These are phyloP conservation scores for Entelexis sorbosivorans DNA, from an alignment of 1,139 yeast genomes.

Conservation along the genomic window DNA sequence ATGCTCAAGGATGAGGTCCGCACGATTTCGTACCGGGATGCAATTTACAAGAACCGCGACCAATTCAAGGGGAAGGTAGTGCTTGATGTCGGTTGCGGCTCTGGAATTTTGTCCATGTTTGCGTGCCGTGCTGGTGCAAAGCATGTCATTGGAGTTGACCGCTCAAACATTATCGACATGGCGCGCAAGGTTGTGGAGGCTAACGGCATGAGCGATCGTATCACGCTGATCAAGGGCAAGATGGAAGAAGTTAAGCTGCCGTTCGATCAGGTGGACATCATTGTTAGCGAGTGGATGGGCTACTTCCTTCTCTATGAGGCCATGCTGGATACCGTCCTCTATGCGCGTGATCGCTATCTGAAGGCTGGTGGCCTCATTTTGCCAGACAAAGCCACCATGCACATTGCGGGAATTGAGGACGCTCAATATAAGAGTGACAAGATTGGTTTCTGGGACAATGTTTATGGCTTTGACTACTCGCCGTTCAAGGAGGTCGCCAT, in stretches of 20 bases:
- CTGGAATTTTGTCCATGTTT: conserved; percentile 94
- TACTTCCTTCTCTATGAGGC: conserved; percentile 91
- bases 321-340: conserved; percentile 92
- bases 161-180: conserved; percentile 92
- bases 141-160: conserved; percentile 93
- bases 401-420: conserved; percentile 89
- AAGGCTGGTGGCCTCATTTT: conserved; percentile 80
- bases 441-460: conserved; percentile 91
- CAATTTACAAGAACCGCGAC: conserved; percentile 82
- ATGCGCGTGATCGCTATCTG: conserved; percentile 87
- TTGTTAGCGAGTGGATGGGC: conserved; percentile 99
- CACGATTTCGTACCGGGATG: conserved; percentile 83
- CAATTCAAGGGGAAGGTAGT: conserved; percentile 87
- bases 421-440: conserved; percentile 88
- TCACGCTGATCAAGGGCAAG: conserved; percentile 84
- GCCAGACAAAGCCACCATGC: conserved; percentile 90
- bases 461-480: conserved; percentile 89
- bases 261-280: conserved; percentile 69
- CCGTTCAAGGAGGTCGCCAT: conserved; percentile 62
- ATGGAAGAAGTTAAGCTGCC: conserved; percentile 89
- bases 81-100: conserved; percentile 98
- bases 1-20: conserved; percentile 95
- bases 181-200: conserved; percentile 74
- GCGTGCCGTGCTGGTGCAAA: conserved; percentile 98
- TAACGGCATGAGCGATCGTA: conserved; percentile 79